Evolutionary conservation across 2,329 filamentous ascomycete species (phyloP), one percentile per base, ranked within the genome.

Genomic region (Tolypocladium ophioglossoides): DNA sequence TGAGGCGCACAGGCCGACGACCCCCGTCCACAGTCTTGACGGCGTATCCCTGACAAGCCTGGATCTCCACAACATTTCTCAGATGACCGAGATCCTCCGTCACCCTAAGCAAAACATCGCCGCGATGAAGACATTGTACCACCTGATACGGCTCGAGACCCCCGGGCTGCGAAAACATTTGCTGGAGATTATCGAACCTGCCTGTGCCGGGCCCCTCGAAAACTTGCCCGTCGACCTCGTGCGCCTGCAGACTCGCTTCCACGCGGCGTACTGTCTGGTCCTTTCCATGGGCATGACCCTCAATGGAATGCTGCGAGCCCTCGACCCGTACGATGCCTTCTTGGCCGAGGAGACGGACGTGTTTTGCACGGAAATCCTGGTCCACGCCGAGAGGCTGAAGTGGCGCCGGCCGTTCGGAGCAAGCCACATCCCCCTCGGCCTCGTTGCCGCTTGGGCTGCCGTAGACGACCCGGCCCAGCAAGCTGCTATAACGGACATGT

Each of bases 351-450:
- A 67, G 16, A 35, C 57, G 20, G 47, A 56, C 10, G 32, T 30
- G 3, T 58, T 62, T 39, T 55, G 60, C 12, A 52, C 61, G n/a
- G 63, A 68, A 35, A 56, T 61, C 2, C 53, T 66, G 9, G 52
- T 52, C 11, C 51, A 67, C 12, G 62, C 61, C 3, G 52, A 63
- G 18, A 50, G 55, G 12, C 61, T 61, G 1, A 32, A 51, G 16
- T 40, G 51, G 14, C 62, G 64, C 47, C 50, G 63, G 9, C 66
- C 67, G 6, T 47, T 68, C 1, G 67, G 63, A 1, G 61, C 66
- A 8, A 60, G 60, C 34, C 63, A 64, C 24, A 58, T 66, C 32
- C 62, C 64, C 6, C 52, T 63, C 1, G 62, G 58, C 12, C 55
- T 69, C 2, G 48, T 64, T 10, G 54, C 62, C 1, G 66, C 61